phyloP scores from a whole-genome alignment of 108 stramenopile species.

The Bacterosira constricta region DNA sequence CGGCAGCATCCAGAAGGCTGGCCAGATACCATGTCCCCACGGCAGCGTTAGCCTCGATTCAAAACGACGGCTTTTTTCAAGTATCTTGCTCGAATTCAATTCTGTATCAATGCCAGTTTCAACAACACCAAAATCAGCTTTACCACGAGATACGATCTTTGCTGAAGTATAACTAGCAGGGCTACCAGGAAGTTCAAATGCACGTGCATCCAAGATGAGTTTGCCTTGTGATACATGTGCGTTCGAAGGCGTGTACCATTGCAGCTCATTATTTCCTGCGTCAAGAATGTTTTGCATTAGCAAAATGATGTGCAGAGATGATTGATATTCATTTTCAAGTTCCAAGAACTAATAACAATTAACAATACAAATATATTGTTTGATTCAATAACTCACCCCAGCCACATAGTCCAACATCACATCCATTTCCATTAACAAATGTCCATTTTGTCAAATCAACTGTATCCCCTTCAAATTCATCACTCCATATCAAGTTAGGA shows the following conservation, averaged over 20 bases:
- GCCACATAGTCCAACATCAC: constrained; percentile 52
- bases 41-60: constrained; percentile 50
- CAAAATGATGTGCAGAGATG: background rate
- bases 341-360: too few species aligned
- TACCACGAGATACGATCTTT: constrained; percentile 34
- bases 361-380: too few species aligned
- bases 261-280: constrained; percentile 46
- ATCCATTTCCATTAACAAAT: constrained; percentile 45
- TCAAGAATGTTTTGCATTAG: too few species aligned
- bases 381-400: constrained; percentile 36
- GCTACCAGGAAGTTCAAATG: background rate
- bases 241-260: constrained; percentile 36
- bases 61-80: constrained; percentile 17
- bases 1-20: constrained; percentile 71
- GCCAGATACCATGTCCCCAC: constrained; percentile 43
- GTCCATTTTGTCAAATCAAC: constrained; percentile 47
- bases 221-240: constrained; percentile 17
- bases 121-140: constrained; percentile 29
- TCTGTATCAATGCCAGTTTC: background rate
- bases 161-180: constrained; percentile 31
- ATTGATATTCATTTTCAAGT: background rate
- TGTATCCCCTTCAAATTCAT: constrained; percentile 46
- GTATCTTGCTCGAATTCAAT: too few species aligned
- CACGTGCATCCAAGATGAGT: constrained; percentile 23
- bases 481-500: constrained; percentile 49